Evolutionary conservation across 2,329 filamentous ascomycete species (phyloP).

Genomic region (Aspergillus carbonarius): DNA sequence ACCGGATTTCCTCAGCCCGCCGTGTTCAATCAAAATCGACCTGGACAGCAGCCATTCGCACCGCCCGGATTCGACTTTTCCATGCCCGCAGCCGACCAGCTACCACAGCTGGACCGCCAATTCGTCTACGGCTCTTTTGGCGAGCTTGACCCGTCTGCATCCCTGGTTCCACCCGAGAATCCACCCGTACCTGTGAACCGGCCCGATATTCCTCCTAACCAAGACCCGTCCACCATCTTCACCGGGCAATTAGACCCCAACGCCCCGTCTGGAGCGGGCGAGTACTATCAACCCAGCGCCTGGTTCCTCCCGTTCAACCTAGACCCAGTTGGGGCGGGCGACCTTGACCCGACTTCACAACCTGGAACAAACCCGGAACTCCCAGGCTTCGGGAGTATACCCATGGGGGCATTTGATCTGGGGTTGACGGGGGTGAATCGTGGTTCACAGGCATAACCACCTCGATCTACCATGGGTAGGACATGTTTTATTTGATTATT

Average conservation of each 20-base stretch:
- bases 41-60: conserved; percentile 27
- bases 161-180: conserved; percentile 32
- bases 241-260: conserved; percentile 36
- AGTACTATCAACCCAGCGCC: conserved; percentile 55
- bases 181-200: conserved; percentile 30
- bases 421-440: conserved; percentile 24
- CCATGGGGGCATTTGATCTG: conserved; percentile 29
- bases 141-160: conserved; percentile 47
- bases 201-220: conserved; percentile 16
- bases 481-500: background rate
- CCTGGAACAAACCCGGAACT: conserved; percentile 18
- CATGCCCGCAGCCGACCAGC: conserved; percentile 39
- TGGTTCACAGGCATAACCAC: conserved; percentile 12
- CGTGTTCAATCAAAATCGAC: conserved; percentile 31
- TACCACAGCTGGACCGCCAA: conserved; percentile 72
- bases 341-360: conserved; percentile 15
- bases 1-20: conserved; percentile 40
- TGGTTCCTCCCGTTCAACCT: conserved; percentile 96
- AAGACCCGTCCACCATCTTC: conserved; percentile 33
- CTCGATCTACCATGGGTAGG: background rate
- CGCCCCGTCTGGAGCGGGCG: conserved; percentile 36
- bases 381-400: conserved; percentile 25
- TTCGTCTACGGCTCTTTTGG: conserved; percentile 73
- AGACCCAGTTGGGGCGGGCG: conserved; percentile 55
- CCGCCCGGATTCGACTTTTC: conserved; percentile 40